Conservation (phyloP, 2,329 filamentous ascomycete genomes). For the Acephala macrosclerotiorum region DNA sequence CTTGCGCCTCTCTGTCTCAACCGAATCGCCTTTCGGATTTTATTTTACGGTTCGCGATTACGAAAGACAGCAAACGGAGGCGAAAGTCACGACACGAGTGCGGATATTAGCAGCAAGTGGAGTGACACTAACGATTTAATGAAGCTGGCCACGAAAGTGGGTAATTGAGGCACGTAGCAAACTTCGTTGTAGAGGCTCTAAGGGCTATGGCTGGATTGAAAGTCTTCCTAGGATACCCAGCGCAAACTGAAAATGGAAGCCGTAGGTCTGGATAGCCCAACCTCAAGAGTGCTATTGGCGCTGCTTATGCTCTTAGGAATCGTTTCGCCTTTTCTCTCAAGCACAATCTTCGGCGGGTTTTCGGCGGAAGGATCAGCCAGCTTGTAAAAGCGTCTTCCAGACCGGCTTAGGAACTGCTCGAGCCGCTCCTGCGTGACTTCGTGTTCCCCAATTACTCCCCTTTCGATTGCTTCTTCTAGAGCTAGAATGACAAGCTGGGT, state of each 20-base stretch:
- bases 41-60: no score
- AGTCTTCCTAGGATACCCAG: slow-evolving; percentile 8
- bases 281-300: slow-evolving; percentile 19
- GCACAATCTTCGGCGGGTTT: slow-evolving; percentile 24
- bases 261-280: slow-evolving; percentile 18
- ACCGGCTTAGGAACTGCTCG: slow-evolving; percentile 58
- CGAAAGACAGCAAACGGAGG: no score
- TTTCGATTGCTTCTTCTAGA: slow-evolving; percentile 65
- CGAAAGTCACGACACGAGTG: no score
- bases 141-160: no score
- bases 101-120: no score
- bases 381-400: slow-evolving; percentile 60
- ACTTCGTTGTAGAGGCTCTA: no score
- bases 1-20: no score
- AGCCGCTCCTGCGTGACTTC: slow-evolving; percentile 61
- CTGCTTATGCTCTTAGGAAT: slow-evolving; percentile 22
- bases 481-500: slow-evolving; percentile 68
- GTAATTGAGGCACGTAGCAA: no score
- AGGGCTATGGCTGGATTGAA: no score
- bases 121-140: no score
- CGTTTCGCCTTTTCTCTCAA: slow-evolving; percentile 29
- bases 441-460: slow-evolving; percentile 56
- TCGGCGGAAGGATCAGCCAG: slow-evolving; percentile 19
- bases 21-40: no score
- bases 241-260: slow-evolving; percentile 16